A percentile compares a stretch with the other conserved stretches of the same genome.
phyloP scores from a whole-genome alignment of 139 green algal genomes.

The Nannochloris sp. region DNA sequence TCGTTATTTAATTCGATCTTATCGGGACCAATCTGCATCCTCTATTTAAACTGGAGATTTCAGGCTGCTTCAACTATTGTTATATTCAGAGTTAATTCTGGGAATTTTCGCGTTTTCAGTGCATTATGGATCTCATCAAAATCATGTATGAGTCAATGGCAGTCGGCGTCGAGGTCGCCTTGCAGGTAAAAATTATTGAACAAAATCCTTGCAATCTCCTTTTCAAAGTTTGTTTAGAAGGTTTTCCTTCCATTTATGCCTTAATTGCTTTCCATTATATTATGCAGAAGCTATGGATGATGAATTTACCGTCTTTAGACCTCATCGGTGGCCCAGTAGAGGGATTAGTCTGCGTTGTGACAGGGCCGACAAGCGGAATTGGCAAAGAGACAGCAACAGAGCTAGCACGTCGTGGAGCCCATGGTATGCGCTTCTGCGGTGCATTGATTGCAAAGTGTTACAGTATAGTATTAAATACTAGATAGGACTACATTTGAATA shows the following conservation, averaged over 20 bases:
- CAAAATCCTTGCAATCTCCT: no score
- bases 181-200: neutral
- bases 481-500: no score
- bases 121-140: neutral
- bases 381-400: conserved; percentile 56
- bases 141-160: neutral
- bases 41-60: no score
- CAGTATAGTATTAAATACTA: no score
- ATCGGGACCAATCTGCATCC: no score
- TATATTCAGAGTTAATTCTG: no score
- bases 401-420: conserved; percentile 43
- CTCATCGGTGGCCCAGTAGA: conserved; percentile 37
- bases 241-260: neutral
- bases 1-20: no score
- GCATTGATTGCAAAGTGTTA: no score
- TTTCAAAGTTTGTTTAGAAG: no score
- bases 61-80: no score
- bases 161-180: neutral
- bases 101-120: no score
- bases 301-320: conserved; percentile 38
- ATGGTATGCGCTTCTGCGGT: conserved; percentile 34
- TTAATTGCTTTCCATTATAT: neutral
- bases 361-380: conserved; percentile 76
- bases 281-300: conserved; percentile 44
- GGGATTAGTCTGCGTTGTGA: conserved; percentile 60